Evolutionary conservation across 805 yeast species (phyloP).

Genomic region (Maudiozyma barnettii): DNA sequence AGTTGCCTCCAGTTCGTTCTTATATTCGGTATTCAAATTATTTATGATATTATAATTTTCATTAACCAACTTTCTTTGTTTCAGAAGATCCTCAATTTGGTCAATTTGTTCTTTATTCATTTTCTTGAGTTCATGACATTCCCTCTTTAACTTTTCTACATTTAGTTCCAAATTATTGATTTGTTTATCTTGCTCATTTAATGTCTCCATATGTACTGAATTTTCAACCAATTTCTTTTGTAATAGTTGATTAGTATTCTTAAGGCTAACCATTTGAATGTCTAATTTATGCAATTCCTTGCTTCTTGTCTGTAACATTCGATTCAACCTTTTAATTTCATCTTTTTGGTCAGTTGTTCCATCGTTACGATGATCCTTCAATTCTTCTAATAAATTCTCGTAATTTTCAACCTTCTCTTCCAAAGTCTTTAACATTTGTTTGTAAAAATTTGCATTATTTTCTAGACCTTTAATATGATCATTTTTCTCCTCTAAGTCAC

Average conservation of each 20-base stretch:
- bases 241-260: background rate
- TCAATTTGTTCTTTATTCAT: slow-evolving; percentile 2
- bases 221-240: background rate
- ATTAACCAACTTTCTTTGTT: slow-evolving; percentile 1
- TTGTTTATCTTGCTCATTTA: background rate
- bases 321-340: slow-evolving; percentile 4
- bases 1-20: background rate
- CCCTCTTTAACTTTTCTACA: background rate
- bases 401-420: background rate
- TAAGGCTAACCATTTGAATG: background rate
- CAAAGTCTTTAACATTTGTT: background rate
- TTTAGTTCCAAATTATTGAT: background rate
- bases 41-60: slow-evolving; percentile 3
- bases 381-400: background rate
- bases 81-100: slow-evolving; percentile 2
- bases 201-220: background rate
- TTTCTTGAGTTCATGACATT: slow-evolving; percentile 1
- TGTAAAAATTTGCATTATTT: background rate
- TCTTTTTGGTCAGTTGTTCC: slow-evolving; percentile 9
- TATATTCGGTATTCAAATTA: background rate
- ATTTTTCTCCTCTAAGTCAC: slow-evolving; percentile 3
- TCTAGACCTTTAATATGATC: slow-evolving; percentile 4
- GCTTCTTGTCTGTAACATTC: background rate
- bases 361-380: slow-evolving; percentile 12
- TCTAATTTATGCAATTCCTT: background rate